These are phyloP conservation scores for Penicillium sp. DNA, from an alignment of 2,329 filamentous ascomycete genomes.

Conservation along the genomic window DNA sequence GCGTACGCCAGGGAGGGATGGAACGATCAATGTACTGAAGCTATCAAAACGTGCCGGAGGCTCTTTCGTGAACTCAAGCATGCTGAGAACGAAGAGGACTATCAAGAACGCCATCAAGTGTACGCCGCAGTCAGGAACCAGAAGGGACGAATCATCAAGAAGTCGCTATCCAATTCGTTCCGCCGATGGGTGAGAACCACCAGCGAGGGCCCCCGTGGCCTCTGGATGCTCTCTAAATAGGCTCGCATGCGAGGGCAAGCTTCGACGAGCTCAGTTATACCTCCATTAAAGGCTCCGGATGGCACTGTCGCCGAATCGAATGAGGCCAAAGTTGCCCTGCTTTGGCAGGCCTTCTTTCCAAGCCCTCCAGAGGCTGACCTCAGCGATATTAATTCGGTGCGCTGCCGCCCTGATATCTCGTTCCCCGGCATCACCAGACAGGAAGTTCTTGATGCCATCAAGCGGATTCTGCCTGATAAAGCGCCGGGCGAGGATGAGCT, in stretches of 20 bases:
- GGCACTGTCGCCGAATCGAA: not conserved
- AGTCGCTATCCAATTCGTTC: not conserved
- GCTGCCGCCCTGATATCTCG: not conserved
- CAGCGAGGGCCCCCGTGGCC: not conserved
- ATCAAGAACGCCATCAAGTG: not conserved
- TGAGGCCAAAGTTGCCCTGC: not conserved
- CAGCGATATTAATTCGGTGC: too few relatives aligned
- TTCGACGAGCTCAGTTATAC: conserved; percentile 1
- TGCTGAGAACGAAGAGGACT: not conserved
- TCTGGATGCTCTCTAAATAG: conserved; percentile 5
- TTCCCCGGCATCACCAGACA: conserved; percentile 7
- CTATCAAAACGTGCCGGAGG: too few relatives aligned
- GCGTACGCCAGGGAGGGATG: too few relatives aligned
- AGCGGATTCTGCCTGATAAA: too few relatives aligned
- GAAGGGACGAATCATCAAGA: too few relatives aligned
- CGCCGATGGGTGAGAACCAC: not conserved
- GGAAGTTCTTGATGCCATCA: conserved; percentile 8
- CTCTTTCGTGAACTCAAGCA: not conserved
- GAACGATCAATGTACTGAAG: too few relatives aligned
- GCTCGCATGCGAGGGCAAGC: not conserved
- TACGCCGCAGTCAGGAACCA: too few relatives aligned
- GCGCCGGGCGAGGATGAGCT: too few relatives aligned
- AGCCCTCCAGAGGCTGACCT: not conserved
- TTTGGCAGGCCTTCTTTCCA: too few relatives aligned
- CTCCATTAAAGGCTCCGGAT: not conserved